phyloP scores from a whole-genome alignment of 345 rosid species.

The Turritis glabra region DNA sequence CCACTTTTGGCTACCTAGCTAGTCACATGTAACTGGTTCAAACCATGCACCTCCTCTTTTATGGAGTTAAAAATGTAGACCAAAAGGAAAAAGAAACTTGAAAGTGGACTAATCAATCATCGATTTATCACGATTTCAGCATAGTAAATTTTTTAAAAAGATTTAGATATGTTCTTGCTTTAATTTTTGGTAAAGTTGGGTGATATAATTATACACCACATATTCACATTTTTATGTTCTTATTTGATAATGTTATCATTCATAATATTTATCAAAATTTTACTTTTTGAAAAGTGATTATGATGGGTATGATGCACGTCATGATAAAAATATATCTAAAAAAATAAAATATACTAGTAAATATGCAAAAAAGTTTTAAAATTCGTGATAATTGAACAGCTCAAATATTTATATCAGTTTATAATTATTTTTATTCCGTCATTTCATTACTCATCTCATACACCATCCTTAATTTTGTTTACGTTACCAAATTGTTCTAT shows the following conservation, averaged over 20 bases:
- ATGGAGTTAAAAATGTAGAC: not conserved
- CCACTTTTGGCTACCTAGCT: not conserved
- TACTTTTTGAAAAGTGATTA: not conserved
- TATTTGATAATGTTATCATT: not conserved
- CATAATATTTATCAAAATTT: not conserved
- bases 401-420: not conserved
- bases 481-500: not conserved
- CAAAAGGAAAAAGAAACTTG: not conserved
- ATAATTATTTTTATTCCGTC: not conserved
- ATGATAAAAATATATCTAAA: not conserved
- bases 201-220: not conserved
- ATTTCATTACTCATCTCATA: not conserved
- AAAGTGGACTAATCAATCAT: not conserved
- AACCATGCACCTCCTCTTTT: not conserved
- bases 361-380: not conserved
- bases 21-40: slow-evolving; percentile 7
- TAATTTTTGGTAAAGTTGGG: not conserved
- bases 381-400: not conserved
- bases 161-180: not conserved
- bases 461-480: not conserved
- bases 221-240: not conserved
- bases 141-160: not conserved
- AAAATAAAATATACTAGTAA: too few species aligned
- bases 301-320: not conserved
- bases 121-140: not conserved